A percentile compares a stretch with the other conserved stretches of the same genome.
Evolutionary conservation across 2,329 filamentous ascomycete genomes (phyloP).

Genomic region (Colletotrichum limetticola): DNA sequence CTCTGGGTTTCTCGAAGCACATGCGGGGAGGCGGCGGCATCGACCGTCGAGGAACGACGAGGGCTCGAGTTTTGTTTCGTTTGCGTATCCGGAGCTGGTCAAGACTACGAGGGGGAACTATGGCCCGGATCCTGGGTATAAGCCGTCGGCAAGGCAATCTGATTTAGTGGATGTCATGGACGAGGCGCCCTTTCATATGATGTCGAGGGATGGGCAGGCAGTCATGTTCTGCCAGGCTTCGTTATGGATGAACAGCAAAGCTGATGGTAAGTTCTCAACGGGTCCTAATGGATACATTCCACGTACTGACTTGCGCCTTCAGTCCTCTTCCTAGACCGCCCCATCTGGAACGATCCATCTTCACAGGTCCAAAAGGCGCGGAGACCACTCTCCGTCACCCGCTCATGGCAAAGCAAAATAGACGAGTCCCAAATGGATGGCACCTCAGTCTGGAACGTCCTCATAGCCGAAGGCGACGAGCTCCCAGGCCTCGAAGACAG

Average conservation of each 20-base stretch:
- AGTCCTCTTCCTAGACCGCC: conserved; percentile 47
- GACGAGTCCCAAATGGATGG: conserved; percentile 32
- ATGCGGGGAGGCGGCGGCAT: conserved; percentile 41
- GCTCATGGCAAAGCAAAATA: conserved; percentile 30
- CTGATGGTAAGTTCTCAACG: conserved; percentile 27
- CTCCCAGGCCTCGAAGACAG: conserved; percentile 29
- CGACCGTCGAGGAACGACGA: conserved; percentile 34
- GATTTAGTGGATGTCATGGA: conserved; percentile 37
- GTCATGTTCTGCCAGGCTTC: conserved; percentile 47
- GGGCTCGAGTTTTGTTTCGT: conserved; percentile 35
- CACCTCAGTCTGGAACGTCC: conserved; percentile 32
- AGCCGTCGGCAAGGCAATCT: conserved; percentile 15
- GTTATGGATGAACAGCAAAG: conserved; percentile 44
- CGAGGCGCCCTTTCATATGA: conserved; percentile 33
- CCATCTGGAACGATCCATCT: conserved; percentile 37
- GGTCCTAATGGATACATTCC: not conserved
- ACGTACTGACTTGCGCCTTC: not conserved
- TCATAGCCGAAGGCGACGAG: conserved; percentile 32
- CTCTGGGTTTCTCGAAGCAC: conserved; percentile 44
- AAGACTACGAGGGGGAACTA: conserved; percentile 1
- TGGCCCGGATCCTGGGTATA: conserved; percentile 5
- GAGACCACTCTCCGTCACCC: conserved; percentile 28
- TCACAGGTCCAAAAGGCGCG: conserved; percentile 37
- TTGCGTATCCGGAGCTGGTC: conserved; percentile 46
- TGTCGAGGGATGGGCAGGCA: conserved; percentile 37